Evolutionary conservation across 2,329 filamentous ascomycete species (phyloP).

Genomic region (Cyanodermella asteris): DNA sequence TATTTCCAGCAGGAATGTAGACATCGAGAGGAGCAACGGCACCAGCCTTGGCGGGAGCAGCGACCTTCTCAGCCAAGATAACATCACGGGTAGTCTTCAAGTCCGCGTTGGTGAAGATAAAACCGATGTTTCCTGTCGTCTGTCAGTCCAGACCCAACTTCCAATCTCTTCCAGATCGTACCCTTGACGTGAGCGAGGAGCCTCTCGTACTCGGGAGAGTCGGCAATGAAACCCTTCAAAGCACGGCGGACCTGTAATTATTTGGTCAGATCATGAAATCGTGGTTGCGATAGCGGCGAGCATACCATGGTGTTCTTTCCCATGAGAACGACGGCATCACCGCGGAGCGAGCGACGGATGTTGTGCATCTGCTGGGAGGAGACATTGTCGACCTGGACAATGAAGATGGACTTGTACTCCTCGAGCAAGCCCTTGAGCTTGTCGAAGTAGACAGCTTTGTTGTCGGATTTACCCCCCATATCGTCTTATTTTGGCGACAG

Average conservation of each 20-base stretch:
- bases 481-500: slow-evolving; percentile 92
- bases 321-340: slow-evolving; percentile 81
- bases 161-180: slow-evolving; percentile 12
- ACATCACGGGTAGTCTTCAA: slow-evolving; percentile 83
- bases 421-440: slow-evolving; percentile 97
- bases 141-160: slow-evolving; percentile 1
- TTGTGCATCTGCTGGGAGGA: slow-evolving; percentile 99
- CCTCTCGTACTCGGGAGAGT: slow-evolving; percentile 93
- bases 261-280: slow-evolving; percentile 2
- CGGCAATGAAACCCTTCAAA: slow-evolving; percentile 76
- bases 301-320: slow-evolving; percentile 99
- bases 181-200: slow-evolving; percentile 85
- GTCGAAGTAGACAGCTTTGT: slow-evolving; percentile 97
- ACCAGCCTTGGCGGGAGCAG: slow-evolving; percentile 93
- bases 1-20: slow-evolving; percentile 93
- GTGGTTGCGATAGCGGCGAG: slow-evolving; percentile 6
- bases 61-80: slow-evolving; percentile 92
- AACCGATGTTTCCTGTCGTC: slow-evolving; percentile 66
- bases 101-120: slow-evolving; percentile 98
- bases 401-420: slow-evolving; percentile 94
- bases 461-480: slow-evolving; percentile 92
- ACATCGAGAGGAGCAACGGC: slow-evolving; percentile 85
- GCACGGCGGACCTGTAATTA: slow-evolving; percentile 63
- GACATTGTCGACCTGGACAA: slow-evolving; percentile 98
- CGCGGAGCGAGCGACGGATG: slow-evolving; percentile 81